Evolutionary conservation across 2,329 filamentous ascomycete genomes (phyloP).

Genomic region (Fusarium aywerte): DNA sequence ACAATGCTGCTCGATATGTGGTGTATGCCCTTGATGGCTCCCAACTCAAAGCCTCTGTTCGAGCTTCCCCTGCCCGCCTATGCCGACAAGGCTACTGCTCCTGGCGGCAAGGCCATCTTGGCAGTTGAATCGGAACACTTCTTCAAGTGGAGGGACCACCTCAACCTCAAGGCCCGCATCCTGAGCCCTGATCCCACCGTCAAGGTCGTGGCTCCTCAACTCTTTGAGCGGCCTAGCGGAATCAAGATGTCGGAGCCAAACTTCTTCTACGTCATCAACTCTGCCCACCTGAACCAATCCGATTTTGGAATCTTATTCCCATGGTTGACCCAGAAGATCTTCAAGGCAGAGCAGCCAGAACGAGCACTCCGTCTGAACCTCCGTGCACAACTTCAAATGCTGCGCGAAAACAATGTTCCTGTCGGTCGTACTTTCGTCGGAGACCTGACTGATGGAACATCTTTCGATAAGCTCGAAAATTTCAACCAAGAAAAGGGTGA

Average conservation of each 20-base stretch:
- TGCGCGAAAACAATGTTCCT: slow-evolving; percentile 61
- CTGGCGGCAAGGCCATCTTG: slow-evolving; percentile 69
- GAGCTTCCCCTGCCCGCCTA: slow-evolving; percentile 80
- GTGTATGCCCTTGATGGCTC: slow-evolving; percentile 76
- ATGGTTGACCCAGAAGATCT: slow-evolving; percentile 70
- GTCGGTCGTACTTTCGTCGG: slow-evolving; percentile 62
- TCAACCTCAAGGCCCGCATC: slow-evolving; percentile 73
- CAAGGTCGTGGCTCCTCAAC: slow-evolving; percentile 53
- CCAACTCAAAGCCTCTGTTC: slow-evolving; percentile 71
- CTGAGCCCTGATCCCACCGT: slow-evolving; percentile 67
- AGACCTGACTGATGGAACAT: slow-evolving; percentile 62
- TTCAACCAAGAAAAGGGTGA: slow-evolving; percentile 30
- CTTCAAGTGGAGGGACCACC: slow-evolving; percentile 79
- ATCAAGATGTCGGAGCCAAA: slow-evolving; percentile 64
- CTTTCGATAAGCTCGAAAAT: slow-evolving; percentile 51
- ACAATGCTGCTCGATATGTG: slow-evolving; percentile 82
- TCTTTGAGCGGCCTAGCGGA: slow-evolving; percentile 57
- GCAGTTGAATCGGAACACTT: slow-evolving; percentile 81
- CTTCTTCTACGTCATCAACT: slow-evolving; percentile 78
- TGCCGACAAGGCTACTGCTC: slow-evolving; percentile 59
- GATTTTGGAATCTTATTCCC: slow-evolving; percentile 88
- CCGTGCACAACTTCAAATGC: slow-evolving; percentile 66
- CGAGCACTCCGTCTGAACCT: slow-evolving; percentile 68
- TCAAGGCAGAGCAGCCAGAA: slow-evolving; percentile 67
- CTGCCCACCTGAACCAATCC: slow-evolving; percentile 84